Evolutionary conservation across 1,284 basidiomycete species (phyloP), one percentile per base, ranked within the genome.

Genomic region (Pseudozyma hubeiensis): DNA sequence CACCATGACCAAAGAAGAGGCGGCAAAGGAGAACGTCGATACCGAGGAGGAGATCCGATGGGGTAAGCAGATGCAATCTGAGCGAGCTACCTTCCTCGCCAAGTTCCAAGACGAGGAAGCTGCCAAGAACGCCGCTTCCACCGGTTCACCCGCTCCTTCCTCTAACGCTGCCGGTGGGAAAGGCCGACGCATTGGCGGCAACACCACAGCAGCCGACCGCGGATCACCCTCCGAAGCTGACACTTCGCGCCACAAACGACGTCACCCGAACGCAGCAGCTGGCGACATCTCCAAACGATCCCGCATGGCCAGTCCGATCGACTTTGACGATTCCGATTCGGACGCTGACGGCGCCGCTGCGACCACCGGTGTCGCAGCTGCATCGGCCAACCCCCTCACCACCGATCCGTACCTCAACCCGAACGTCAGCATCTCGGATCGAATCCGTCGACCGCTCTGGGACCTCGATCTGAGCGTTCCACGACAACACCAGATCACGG

Each of bases 71-170:
- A 81, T 83, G 80, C 78, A 78, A 45, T 69, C 71, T 1, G 78
- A 81, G 55, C 72, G 82, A 1, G 62, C 69, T 0, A 75, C 77
- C 5, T 84, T 84, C 68, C 62, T 83, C 5, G 64, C 78, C 19
- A 74, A 77, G 29, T 79, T 82, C 49, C 78, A 80, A 43, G 78
- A 79, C 31, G 81, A 81, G 53, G 81, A 82, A 41, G 75, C 67
- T 19, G 75, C 68, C 54, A 78, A 78, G 47, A 64, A 51, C 9
- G 59, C 70, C 7, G 71, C 66, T 1, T 56, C 48, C 29, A 59
- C 64, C 1, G 69, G 54, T 13, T 64, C 60, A 4, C 66, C 68
- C 16, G 74, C 57, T 9, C 63, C 74, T 6, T 75, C 77, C 13
- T n/a, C 75, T 9, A 68, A 61, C 16, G 51, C 56, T 37, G 67